Conservation (phyloP, 1,139 yeast species). For the Candida sp. region DNA sequence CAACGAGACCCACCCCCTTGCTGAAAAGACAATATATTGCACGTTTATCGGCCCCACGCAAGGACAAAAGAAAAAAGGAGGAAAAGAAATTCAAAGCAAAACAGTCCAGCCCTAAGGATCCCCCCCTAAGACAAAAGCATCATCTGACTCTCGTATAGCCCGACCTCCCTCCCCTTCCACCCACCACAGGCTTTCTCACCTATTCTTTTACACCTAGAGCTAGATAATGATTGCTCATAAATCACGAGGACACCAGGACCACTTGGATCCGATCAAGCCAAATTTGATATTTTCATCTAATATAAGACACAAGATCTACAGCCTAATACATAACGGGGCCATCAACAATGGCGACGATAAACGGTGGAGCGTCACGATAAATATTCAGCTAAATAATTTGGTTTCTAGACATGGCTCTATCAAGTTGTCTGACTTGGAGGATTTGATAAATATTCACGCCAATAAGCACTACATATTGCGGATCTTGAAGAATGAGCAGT, state of each 20-base stretch:
- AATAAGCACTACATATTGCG: slow-evolving; percentile 5
- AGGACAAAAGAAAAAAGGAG: not conserved
- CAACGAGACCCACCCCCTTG: no score
- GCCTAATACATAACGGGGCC: slow-evolving; percentile 11
- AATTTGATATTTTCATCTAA: slow-evolving; percentile 46
- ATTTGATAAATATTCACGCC: slow-evolving; percentile 5
- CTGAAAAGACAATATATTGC: not conserved
- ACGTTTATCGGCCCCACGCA: not conserved
- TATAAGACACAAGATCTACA: slow-evolving; percentile 26
- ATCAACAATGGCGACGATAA: not conserved
- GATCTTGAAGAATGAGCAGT: slow-evolving; percentile 2
- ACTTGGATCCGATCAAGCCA: slow-evolving; percentile 29
- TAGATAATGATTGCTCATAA: not conserved
- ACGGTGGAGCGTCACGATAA: slow-evolving; percentile 25
- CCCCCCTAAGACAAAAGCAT: no score
- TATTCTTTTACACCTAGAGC: not conserved
- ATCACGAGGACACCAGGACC: not conserved
- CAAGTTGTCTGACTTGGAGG: slow-evolving; percentile 28
- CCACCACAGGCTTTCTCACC: no score
- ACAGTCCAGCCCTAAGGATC: no score
- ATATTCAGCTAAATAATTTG: slow-evolving; percentile 41
- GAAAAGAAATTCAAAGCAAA: not conserved
- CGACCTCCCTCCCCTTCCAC: no score
- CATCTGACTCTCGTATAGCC: no score
- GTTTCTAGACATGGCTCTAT: slow-evolving; percentile 32